Base-by-base conservation (phyloP, 2,329 filamentous ascomycete genomes). In the Penicillium sp. region DNA sequence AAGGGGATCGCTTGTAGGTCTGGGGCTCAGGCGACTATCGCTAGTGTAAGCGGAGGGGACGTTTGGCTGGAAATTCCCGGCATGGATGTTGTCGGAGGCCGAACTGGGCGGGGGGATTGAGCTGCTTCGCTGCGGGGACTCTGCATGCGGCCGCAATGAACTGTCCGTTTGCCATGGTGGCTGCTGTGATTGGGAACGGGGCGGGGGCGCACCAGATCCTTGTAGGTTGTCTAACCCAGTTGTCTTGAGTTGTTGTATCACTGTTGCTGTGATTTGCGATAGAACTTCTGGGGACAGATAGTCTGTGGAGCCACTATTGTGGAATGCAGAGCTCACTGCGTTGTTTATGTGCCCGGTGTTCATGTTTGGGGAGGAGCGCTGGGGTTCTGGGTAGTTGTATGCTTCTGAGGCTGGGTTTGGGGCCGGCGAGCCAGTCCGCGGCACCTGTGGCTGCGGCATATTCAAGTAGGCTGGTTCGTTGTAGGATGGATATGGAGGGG, bases 251-350 rank as follows among this genome's bases (percentile, higher is more conserved):
- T 82, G 77, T 62, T 80, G 78, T 42, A 81, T 77, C 24, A 81
- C 75, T 49, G 71, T 77, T 48, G 76, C 75, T 1, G 78, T 82
- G 56, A 84, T 80, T 53, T 81, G 77, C 42, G 78, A 76, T 44
- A 85, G 74, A 21, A 84, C 69, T 7, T 81, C 77, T 2, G 80
- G 80, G 45, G 81, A 77, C 12, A 84, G 68, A 34, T 75, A 72
- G 51, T 70, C 71, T 8, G 74, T 69, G 8, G 72, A 66, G 35
- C 76, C 71, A 10, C 75, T 71, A 45, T 74, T 73, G 57, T 77
- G 70, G 52, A 80, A 78, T 9, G 78, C 78, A 54, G 75, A 75
- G 57, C 72, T 75, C 56, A 82, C 76, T 31, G 78, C 79, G 57
- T 80, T 77, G 57, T 77, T 76, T 56, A 82, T 74, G 12, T 75